A percentile compares a stretch with the other conserved stretches of the same genome.
phyloP scores from a whole-genome alignment of 441 rosid genomes.

The Arabidopsis lyrata region DNA sequence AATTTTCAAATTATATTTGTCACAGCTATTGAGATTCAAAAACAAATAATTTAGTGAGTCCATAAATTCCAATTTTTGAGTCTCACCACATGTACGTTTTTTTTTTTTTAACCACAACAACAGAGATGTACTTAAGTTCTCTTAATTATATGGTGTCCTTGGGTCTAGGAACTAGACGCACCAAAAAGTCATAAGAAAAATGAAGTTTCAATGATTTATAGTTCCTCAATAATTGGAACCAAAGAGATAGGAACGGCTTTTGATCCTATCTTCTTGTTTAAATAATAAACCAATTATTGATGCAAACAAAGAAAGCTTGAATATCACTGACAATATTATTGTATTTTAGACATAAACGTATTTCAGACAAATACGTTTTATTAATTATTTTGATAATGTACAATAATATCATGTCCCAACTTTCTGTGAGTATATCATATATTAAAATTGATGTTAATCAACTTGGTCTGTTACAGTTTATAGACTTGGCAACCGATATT shows the following conservation, averaged over 20 bases:
- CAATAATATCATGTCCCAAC: neutral
- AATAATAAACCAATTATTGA: conserved; percentile 41
- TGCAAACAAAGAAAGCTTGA: conserved; percentile 4
- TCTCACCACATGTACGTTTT: conserved; percentile 13
- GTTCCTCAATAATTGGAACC: conserved; percentile 49
- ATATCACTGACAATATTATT: conserved; percentile 20
- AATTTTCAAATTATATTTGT: conserved; percentile 7
- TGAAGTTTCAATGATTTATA: conserved; percentile 24
- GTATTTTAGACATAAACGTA: neutral
- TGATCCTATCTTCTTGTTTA: conserved; percentile 45
- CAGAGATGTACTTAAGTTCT: conserved; percentile 5
- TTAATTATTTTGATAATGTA: neutral
- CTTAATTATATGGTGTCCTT: conserved; percentile 31
- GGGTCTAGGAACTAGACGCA: conserved; percentile 40
- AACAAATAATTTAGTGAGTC: conserved; percentile 1
- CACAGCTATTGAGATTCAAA: conserved; percentile 4
- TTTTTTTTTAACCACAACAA: no score
- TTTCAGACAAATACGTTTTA: neutral
- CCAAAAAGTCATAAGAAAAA: conserved; percentile 29
- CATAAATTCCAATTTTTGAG: conserved; percentile 8
- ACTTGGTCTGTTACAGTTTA: conserved; percentile 20
- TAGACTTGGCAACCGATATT: conserved; percentile 28
- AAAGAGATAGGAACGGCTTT: conserved; percentile 46
- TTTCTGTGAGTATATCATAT: conserved; percentile 5
- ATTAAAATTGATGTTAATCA: conserved; percentile 16